phyloP scores from a whole-genome alignment of 2,329 filamentous ascomycete genomes.

The Colletotrichum chrysophilum region DNA sequence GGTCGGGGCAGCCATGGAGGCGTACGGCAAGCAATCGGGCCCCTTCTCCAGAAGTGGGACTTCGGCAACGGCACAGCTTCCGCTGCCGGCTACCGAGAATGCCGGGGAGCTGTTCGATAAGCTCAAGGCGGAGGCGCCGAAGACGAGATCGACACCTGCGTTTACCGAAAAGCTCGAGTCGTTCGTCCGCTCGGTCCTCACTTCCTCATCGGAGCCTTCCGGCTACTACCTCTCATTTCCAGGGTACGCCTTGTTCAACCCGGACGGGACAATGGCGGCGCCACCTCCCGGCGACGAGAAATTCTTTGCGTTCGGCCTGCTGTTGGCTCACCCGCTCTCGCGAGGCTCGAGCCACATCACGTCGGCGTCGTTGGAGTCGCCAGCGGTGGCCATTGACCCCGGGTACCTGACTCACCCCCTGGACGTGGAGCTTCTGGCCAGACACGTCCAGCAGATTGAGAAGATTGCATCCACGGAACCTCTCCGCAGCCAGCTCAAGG shows the following conservation, averaged over 20 bases:
- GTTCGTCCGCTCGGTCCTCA: slow-evolving; percentile 18
- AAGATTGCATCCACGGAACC: slow-evolving; percentile 40
- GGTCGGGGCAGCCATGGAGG: slow-evolving; percentile 25
- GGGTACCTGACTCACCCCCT: slow-evolving; percentile 60
- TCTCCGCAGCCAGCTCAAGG: slow-evolving; percentile 45
- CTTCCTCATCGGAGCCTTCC: slow-evolving; percentile 19
- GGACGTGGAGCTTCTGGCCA: slow-evolving; percentile 59
- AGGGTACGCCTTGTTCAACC: slow-evolving; percentile 18
- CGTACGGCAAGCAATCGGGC: slow-evolving; percentile 24
- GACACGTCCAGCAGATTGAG: slow-evolving; percentile 47
- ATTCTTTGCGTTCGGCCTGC: slow-evolving; percentile 60
- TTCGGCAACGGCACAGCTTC: slow-evolving; percentile 25
- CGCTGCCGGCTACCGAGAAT: slow-evolving; percentile 28
- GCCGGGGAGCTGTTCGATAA: slow-evolving; percentile 32
- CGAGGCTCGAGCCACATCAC: slow-evolving; percentile 65
- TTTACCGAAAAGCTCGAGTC: slow-evolving; percentile 8
- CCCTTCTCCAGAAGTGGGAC: slow-evolving; percentile 26
- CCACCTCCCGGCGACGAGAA: slow-evolving; percentile 31
- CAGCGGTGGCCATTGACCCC: slow-evolving; percentile 48
- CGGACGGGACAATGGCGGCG: slow-evolving; percentile 16
- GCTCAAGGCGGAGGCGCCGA: not conserved
- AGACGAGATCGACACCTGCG: slow-evolving; percentile 1
- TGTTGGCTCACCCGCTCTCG: slow-evolving; percentile 66
- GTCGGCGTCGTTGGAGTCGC: slow-evolving; percentile 34
- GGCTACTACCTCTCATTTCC: slow-evolving; percentile 21